Conservation (phyloP, 2,329 filamentous ascomycete genomes). For the Colletotrichum sp. region DNA sequence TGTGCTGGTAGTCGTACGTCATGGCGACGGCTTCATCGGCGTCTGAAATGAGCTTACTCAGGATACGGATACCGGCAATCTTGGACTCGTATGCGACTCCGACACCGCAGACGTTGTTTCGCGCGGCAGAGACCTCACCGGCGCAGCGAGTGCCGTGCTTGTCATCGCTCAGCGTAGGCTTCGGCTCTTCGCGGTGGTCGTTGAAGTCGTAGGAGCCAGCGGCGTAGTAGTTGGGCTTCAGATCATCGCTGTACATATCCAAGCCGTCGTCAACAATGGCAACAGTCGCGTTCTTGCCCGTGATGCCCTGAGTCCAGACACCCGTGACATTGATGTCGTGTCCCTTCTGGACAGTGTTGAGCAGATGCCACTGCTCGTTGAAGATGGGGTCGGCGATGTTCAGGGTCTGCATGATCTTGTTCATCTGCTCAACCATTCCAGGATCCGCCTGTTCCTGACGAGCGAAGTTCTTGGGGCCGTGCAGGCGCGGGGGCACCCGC, state of each 20-base stretch:
- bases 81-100: slow-evolving; percentile 93
- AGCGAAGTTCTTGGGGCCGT: neutral
- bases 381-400: slow-evolving; percentile 90
- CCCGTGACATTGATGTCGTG: slow-evolving; percentile 97
- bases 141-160: slow-evolving; percentile 92
- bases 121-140: slow-evolving; percentile 90
- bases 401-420: slow-evolving; percentile 68
- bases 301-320: slow-evolving; percentile 89
- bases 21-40: slow-evolving; percentile 90
- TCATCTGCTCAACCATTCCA: slow-evolving; percentile 61
- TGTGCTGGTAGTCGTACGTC: slow-evolving; percentile 90
- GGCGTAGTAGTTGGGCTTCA: slow-evolving; percentile 93
- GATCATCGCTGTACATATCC: slow-evolving; percentile 92
- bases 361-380: slow-evolving; percentile 92
- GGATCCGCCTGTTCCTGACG: slow-evolving; percentile 29
- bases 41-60: slow-evolving; percentile 89
- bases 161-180: slow-evolving; percentile 83
- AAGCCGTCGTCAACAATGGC: slow-evolving; percentile 96
- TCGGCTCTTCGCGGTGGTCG: slow-evolving; percentile 78
- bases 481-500: slow-evolving; percentile 45
- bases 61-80: slow-evolving; percentile 89
- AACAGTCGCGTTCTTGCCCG: slow-evolving; percentile 85
- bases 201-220: slow-evolving; percentile 97
- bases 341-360: slow-evolving; percentile 79
- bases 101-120: slow-evolving; percentile 92